These are phyloP conservation scores for Effrenium voratum DNA, from an alignment of 73 alveolate genomes.

Conservation along the genomic window DNA sequence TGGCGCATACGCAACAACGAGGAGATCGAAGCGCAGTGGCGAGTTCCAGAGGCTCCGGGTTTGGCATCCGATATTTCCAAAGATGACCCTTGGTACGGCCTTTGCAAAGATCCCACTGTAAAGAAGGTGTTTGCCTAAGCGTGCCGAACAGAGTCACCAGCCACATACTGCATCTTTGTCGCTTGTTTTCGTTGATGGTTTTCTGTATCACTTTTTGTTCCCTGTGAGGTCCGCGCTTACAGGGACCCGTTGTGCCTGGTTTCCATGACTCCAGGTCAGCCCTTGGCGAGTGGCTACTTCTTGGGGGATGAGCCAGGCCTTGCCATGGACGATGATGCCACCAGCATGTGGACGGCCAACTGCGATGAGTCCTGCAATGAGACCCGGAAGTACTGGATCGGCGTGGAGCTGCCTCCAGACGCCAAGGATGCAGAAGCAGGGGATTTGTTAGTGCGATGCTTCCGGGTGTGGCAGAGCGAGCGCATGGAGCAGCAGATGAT, in stretches of 20 bases:
- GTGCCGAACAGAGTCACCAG: too few species aligned
- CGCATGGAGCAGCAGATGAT: constrained; percentile 52
- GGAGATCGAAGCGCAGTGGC: background rate
- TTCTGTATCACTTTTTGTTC: too few species aligned
- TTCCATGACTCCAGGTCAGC: constrained; percentile 76
- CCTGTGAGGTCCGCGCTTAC: constrained; percentile 47
- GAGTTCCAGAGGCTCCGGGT: background rate
- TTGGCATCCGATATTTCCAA: too few species aligned
- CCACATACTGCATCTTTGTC: too few species aligned
- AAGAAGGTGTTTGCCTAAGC: too few species aligned
- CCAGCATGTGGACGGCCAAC: background rate
- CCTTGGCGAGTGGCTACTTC: constrained; percentile 52
- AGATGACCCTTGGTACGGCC: too few species aligned
- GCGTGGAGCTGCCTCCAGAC: constrained; percentile 52
- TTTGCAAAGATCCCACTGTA: too few species aligned
- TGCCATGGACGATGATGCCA: background rate
- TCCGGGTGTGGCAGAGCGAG: constrained; percentile 74
- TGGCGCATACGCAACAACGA: constrained; percentile 92
- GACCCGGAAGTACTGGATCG: constrained; percentile 70
- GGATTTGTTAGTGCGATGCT: constrained; percentile 51
- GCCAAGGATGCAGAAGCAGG: constrained; percentile 47
- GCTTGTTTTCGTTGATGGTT: too few species aligned
- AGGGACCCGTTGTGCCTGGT: constrained; percentile 68
- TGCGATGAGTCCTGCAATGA: constrained; percentile 66
- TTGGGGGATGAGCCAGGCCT: background rate